These are phyloP conservation scores for Saussurea involucrata DNA, from an alignment of 129 eudicot genomes.

Conservation along the genomic window DNA sequence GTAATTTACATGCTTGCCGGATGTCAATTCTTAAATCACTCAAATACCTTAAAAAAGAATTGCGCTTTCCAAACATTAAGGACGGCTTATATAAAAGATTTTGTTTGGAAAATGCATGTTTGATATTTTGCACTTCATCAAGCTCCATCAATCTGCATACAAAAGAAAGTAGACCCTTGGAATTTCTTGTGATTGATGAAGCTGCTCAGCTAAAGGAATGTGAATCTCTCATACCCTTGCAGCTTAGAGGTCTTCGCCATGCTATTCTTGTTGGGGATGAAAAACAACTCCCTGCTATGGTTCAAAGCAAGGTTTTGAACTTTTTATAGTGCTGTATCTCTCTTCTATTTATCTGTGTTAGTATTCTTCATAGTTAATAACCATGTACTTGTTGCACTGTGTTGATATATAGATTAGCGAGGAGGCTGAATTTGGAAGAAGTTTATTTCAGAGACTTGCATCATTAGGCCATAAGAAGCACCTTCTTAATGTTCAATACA, in stretches of 20 bases:
- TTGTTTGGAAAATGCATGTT: slow-evolving; percentile 48
- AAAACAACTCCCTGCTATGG: slow-evolving; percentile 77
- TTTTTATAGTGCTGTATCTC: background rate
- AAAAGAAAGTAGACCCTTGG: slow-evolving; percentile 20
- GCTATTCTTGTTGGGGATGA: slow-evolving; percentile 79
- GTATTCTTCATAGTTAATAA: background rate
- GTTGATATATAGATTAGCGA: slow-evolving; percentile 36
- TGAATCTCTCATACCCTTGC: slow-evolving; percentile 67
- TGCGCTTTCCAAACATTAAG: background rate
- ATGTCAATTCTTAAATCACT: background rate
- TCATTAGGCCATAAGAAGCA: slow-evolving; percentile 61
- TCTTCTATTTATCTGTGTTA: background rate
- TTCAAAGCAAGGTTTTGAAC: slow-evolving; percentile 63
- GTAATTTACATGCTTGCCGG: background rate
- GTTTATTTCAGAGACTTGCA: slow-evolving; percentile 63
- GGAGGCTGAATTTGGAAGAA: slow-evolving; percentile 68
- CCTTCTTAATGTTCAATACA: slow-evolving; percentile 69
- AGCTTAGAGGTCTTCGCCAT: slow-evolving; percentile 54
- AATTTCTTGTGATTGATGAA: slow-evolving; percentile 65
- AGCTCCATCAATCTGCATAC: slow-evolving; percentile 46
- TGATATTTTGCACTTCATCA: slow-evolving; percentile 74
- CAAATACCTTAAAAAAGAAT: background rate
- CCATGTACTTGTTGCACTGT: background rate
- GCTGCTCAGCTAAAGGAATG: slow-evolving; percentile 90
- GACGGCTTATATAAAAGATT: slow-evolving; percentile 17